Base-by-base conservation (phyloP, 148 eudicot genomes). In the Arctostaphylos glauca region DNA sequence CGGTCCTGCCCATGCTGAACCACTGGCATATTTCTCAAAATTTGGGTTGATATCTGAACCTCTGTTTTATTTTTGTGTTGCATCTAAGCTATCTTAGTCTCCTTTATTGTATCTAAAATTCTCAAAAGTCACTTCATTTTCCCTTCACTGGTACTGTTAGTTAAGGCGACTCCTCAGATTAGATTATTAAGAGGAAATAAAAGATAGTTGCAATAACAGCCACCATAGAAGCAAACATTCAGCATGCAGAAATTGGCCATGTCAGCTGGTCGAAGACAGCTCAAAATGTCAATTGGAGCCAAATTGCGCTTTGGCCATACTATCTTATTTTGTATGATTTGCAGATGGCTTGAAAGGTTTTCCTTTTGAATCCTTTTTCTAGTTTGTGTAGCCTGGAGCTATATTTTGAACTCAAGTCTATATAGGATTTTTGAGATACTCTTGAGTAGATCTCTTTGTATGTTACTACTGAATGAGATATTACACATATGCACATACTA, bases 1-100 rank as follows among this genome's bases (percentile, higher is more conserved):
- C 81, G 98, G 99, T 80, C 92, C 95, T 83, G 99, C 99, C 71
- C 81, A 82, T 79, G 95, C 93, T 78, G 95, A 93, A 83, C 88
- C 90, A 44, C 82, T 96, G 79, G 84, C 75, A 72, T 93, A 94
- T 91, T 96, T 96, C 83, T 80, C 91, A 73, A 94, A 90, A 73
- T 91, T 93, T 82, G 98, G 98, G 99, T 94, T 79, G 88, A 93
- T 90, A 84, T 84, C 88, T 78, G 70, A 76, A 83, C 76, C 81
- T 84, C 5, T 16, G 82, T 71, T 49, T 66, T 60, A 2, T 18
- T 49, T 46, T 19, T 19, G 6, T 19, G 6, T 14, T 86, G 50
- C 68, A 6, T 58, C 50, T 14, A 47, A 4, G 38, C 21, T 56
- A 14, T 67, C 50, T 70, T 41, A 55, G 56, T 53, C 19, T 76